Base-by-base conservation (phyloP, 169 alveolate species). In the Plasmodium knowlesi region DNA sequence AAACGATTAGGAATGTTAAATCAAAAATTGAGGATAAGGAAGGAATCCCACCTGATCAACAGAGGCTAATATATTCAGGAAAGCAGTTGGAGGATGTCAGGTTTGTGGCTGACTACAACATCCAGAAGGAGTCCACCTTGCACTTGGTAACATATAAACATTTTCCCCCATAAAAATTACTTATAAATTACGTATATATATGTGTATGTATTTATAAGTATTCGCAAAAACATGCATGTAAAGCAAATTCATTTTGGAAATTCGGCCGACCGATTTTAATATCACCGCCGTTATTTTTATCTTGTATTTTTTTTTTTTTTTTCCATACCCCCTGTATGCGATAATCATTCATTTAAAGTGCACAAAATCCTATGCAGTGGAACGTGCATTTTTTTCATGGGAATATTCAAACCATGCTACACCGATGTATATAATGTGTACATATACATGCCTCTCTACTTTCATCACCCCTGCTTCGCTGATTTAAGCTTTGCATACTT, bases 1-100 rank as follows among this genome's bases (percentile, higher is more conserved):
- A 98, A 95, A 97, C 99, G 43, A 98, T 98, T 96, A 99, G 98
- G 94, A 98, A 98, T 95, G 99, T 99, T 82, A 99, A 99, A 97
- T 99, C 99, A 76, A 98, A 98, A 97, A 98, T 99, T 91, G 99
- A 98, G 86, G 99, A 98, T 96, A 98, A 98, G 96, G 99, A 99
- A 95, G 99, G 99, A 9, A 98, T 99, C 85, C 99, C 99, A 19
- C 99, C 99, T 12, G 99, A 99, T 97, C 99, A 99, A 96, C 99
- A 99, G 96, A 98, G 99, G 95, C 96, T 99, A 92, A 99, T 99
- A 96, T 99, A 98, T 95, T 99, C 99, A 9, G 99, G 99, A 85
- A 99, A 99, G 96, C 99, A 99, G 96, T 96, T 99, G 86, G 99
- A 99, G 95, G 99, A 99, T 94, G 99, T 99, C 76, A 97, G 99